Evolutionary conservation across 2,329 filamentous ascomycete species (phyloP).

Genomic region (Cytospora chrysosperma): DNA sequence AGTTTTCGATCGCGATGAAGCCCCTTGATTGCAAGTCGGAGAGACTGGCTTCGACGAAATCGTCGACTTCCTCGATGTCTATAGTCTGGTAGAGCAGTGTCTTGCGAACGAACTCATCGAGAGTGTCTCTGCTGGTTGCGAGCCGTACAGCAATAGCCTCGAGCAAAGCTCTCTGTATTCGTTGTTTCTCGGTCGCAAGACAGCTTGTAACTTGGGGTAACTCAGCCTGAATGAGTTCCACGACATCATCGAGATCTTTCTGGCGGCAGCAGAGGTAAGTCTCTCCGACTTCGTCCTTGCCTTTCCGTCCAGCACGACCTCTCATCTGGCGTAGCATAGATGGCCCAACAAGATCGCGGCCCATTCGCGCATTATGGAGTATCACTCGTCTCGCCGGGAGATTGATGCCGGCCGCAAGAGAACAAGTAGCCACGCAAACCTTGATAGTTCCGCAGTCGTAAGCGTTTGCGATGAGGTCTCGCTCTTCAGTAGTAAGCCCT

Average conservation of each 20-base stretch:
- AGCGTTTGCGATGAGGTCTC: slow-evolving; percentile 67
- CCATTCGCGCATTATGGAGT: slow-evolving; percentile 73
- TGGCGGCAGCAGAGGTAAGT: slow-evolving; percentile 74
- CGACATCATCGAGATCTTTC: slow-evolving; percentile 66
- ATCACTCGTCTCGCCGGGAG: slow-evolving; percentile 72
- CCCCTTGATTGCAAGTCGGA: slow-evolving; percentile 54
- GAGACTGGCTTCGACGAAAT: slow-evolving; percentile 59
- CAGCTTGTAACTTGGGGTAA: slow-evolving; percentile 69
- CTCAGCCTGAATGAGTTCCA: slow-evolving; percentile 70
- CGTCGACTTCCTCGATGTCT: slow-evolving; percentile 47
- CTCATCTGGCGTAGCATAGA: slow-evolving; percentile 81
- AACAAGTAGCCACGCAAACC: slow-evolving; percentile 74
- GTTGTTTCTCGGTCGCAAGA: slow-evolving; percentile 63
- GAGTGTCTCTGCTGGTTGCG: slow-evolving; percentile 62
- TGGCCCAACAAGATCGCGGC: slow-evolving; percentile 71
- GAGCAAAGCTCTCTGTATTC: slow-evolving; percentile 68
- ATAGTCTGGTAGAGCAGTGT: slow-evolving; percentile 64
- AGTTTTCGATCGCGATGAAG: slow-evolving; percentile 52
- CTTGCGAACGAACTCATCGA: slow-evolving; percentile 66
- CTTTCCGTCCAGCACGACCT: slow-evolving; percentile 73
- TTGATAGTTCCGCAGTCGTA: slow-evolving; percentile 68
- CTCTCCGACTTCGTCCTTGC: slow-evolving; percentile 74
- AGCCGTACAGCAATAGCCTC: slow-evolving; percentile 69
- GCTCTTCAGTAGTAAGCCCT: slow-evolving; percentile 71
- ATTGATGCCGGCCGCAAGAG: slow-evolving; percentile 81